A percentile compares a stretch with the other conserved stretches of the same genome.
Evolutionary conservation across 225 moss, liverwort and hornwort species (phyloP).

Genomic region (Pseudisothecium myosuroides): DNA sequence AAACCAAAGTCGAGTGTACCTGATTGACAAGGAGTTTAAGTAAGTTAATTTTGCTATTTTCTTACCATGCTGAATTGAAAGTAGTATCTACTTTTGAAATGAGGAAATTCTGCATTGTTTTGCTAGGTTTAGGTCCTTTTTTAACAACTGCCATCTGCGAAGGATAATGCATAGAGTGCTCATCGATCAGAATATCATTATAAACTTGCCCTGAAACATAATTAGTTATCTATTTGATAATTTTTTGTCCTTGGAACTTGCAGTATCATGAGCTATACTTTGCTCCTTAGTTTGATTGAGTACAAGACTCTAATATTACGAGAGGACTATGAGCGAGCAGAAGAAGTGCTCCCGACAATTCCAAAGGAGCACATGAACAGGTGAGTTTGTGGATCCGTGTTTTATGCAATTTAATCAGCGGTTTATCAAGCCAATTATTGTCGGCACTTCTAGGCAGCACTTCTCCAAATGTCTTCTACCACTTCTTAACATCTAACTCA

Average conservation of each 20-base stretch:
- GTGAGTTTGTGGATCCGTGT: conserved; percentile 3
- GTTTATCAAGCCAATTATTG: neutral
- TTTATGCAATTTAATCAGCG: neutral
- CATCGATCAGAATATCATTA: neutral
- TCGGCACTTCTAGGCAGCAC: neutral
- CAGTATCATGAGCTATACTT: conserved; percentile 96
- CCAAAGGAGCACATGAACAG: conserved; percentile 92
- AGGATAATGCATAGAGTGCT: neutral
- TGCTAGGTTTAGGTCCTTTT: neutral
- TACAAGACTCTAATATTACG: conserved; percentile 88
- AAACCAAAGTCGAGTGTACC: conserved; percentile 85
- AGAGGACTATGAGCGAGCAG: conserved; percentile 73
- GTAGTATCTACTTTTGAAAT: neutral
- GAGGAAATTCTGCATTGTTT: neutral
- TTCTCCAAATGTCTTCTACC: neutral
- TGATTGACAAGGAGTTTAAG: conserved; percentile 94
- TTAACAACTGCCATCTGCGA: neutral
- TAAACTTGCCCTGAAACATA: neutral
- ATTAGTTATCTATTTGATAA: neutral
- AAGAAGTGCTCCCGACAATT: conserved; percentile 78
- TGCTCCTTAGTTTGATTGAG: conserved; percentile 86
- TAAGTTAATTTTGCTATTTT: conserved; percentile 25
- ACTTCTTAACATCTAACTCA: neutral
- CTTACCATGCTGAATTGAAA: conserved; percentile 39
- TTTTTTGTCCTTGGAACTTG: neutral